Base-by-base conservation (phyloP, 2,329 filamentous ascomycete species). In the Paraconiothyrium sp. region DNA sequence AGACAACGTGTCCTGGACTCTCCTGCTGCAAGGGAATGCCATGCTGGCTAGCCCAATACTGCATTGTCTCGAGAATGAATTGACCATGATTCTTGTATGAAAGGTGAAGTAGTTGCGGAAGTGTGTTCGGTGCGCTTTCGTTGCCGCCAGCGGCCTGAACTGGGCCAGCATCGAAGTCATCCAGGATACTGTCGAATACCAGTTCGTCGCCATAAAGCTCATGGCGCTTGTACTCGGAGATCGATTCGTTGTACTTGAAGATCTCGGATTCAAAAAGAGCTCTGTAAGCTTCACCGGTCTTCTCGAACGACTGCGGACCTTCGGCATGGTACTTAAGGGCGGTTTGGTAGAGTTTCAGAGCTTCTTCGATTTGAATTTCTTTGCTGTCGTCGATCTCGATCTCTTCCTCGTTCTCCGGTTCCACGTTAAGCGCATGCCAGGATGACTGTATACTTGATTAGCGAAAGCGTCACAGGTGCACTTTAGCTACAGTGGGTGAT, bases 51-150 rank as follows among this genome's bases (percentile, higher is more conserved):
- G 76, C 66, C 47, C 80, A 84, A 77, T 87, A 81, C 69, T 84
- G 89, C 67, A 90, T 87, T 60, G 81, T 83, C 75, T 99, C 94
- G n/a, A 99, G 83, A 60, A 90, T 83, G 74, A 97, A 97, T 73
- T 98, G 92, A 46, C 93, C 95, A 79, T 94, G 90, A 71, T 98
- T 99, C 79, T 98, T 99, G 83, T 96, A 93, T 1, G 94, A 92
- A 8, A 99, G 86, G 72, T 97, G 97, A 22, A 98, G 85, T 11
- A 96, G 93, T 73, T 97, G 94, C 0, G 92, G 90, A 10, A 98
- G 82, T 52, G 90, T 94, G 73, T 91, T 95, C 16, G 90, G 92
- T 2, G 89, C 88, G 32, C 88, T 90, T 66, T 96, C 93, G 52
- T 88, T 87, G 54, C 89, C 87, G 60, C 86, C 86, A 32, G 86